Evolutionary conservation across 2,329 filamentous ascomycete genomes (phyloP).

Genomic region (Pseudocercospora pini-densiflorae): DNA sequence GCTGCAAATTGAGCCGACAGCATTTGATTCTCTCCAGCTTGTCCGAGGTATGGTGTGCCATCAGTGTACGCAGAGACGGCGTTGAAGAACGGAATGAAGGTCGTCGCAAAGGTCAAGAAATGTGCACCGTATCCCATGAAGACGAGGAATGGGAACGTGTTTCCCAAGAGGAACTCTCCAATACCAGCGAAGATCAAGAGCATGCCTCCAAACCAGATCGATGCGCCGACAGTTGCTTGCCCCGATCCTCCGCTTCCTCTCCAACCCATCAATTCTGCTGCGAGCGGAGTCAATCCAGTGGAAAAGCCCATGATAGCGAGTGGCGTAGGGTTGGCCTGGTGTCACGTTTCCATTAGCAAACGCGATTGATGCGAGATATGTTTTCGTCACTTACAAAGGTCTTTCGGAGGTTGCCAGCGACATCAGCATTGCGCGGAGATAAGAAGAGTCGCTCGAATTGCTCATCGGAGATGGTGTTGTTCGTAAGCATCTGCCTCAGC

Average conservation of each 20-base stretch:
- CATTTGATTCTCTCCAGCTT: constrained; percentile 17
- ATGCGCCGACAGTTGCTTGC: constrained; percentile 27
- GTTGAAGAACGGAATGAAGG: constrained; percentile 29
- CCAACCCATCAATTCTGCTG: constrained; percentile 27
- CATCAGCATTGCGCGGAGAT: constrained; percentile 23
- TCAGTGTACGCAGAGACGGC: constrained; percentile 27
- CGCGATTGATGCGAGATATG: constrained; percentile 6
- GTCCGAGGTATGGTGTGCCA: constrained; percentile 25
- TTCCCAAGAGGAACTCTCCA: constrained; percentile 44
- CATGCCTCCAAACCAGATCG: constrained; percentile 41
- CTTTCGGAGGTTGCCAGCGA: constrained; percentile 25
- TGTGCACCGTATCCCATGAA: constrained; percentile 32
- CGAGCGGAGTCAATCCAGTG: constrained; percentile 26
- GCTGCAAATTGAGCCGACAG: constrained; percentile 24
- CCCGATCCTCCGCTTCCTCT: constrained; percentile 18
- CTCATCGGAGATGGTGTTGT: constrained; percentile 32
- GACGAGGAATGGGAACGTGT: constrained; percentile 36
- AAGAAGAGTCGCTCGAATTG: constrained; percentile 34
- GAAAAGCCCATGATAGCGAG: constrained; percentile 31
- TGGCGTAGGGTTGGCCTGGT: constrained; percentile 24
- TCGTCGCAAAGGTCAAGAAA: constrained; percentile 28
- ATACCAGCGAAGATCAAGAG: constrained; percentile 41
- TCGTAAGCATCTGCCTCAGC: constrained; percentile 15
- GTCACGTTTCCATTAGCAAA: not conserved
- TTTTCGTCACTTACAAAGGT: constrained; percentile 20